A percentile compares a stretch with the other conserved stretches of the same genome.
Evolutionary conservation across 2,329 filamentous ascomycete genomes (phyloP).

Genomic region (Fusarium xyrophilum): DNA sequence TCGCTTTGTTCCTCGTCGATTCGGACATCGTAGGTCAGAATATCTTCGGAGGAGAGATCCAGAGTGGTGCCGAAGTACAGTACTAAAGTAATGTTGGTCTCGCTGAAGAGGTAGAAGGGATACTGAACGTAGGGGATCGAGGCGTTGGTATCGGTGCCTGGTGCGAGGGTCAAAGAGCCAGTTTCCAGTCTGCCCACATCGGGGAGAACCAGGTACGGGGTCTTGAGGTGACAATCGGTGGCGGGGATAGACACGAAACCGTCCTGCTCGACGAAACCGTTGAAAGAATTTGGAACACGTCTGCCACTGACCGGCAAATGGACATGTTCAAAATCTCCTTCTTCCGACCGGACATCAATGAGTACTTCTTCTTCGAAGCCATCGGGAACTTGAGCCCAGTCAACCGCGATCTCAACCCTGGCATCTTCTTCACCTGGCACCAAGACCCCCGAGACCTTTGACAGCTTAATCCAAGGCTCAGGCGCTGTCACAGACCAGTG

Average conservation of each 20-base stretch:
- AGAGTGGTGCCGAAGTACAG: constrained; percentile 29
- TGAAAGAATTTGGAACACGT: constrained; percentile 56
- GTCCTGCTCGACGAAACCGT: constrained; percentile 67
- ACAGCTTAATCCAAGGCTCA: constrained; percentile 60
- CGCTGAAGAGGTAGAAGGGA: constrained; percentile 23
- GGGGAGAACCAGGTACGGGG: constrained; percentile 17
- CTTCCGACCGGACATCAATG: constrained; percentile 46
- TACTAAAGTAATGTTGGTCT: not conserved
- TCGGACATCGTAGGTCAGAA: constrained; percentile 9
- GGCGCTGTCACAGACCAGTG: constrained; percentile 59
- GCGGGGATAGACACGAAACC: constrained; percentile 49
- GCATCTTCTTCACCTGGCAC: constrained; percentile 45
- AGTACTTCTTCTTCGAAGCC: constrained; percentile 39
- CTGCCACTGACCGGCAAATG: constrained; percentile 63
- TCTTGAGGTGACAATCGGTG: not conserved
- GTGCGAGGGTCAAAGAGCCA: constrained; percentile 19
- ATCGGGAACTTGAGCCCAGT: constrained; percentile 50
- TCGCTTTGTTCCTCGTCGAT: not conserved
- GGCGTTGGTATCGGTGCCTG: fast-evolving
- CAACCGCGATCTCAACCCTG: constrained; percentile 24
- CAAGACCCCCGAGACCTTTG: constrained; percentile 57
- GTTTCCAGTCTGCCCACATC: constrained; percentile 18
- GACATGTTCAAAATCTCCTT: constrained; percentile 52
- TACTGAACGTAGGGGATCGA: not conserved
- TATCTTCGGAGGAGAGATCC: constrained; percentile 16